Conservation (phyloP, 352 stramenopile species). For the Phytophthora pinifolia region DNA sequence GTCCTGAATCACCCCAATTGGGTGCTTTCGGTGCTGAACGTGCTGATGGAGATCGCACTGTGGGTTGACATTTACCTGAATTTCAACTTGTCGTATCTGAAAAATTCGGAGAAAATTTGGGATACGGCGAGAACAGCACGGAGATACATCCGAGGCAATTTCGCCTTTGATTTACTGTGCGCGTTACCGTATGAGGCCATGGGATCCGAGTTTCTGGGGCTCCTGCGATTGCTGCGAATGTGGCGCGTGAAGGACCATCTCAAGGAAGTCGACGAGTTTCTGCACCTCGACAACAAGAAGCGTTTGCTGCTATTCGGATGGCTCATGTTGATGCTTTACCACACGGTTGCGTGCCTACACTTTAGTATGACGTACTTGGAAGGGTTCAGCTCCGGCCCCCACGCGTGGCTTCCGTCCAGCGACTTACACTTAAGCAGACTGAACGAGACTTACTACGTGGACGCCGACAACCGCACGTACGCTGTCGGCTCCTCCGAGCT, state of each 20-base stretch:
- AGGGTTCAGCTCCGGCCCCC: slow-evolving; percentile 41
- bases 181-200: slow-evolving; percentile 46
- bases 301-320: slow-evolving; percentile 48
- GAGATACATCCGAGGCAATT: slow-evolving; percentile 34
- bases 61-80: slow-evolving; percentile 56
- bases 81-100: slow-evolving; percentile 52
- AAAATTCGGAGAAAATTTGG: slow-evolving; percentile 62
- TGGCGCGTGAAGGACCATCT: slow-evolving; percentile 39
- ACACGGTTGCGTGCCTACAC: slow-evolving; percentile 57
- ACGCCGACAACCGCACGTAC: slow-evolving; percentile 25
- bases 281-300: slow-evolving; percentile 51
- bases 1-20: slow-evolving; percentile 31
- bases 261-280: slow-evolving; percentile 44
- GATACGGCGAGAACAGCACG: slow-evolving; percentile 36
- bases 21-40: slow-evolving; percentile 36
- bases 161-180: slow-evolving; percentile 47
- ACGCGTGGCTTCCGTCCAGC: slow-evolving; percentile 52
- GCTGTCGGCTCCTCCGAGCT: slow-evolving; percentile 21
- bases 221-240: slow-evolving; percentile 46
- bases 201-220: slow-evolving; percentile 15
- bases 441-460: slow-evolving; percentile 39
- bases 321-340: slow-evolving; percentile 56
- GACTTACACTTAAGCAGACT: slow-evolving; percentile 44
- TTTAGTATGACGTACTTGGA: slow-evolving; percentile 64
- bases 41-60: slow-evolving; percentile 41